Conservation (phyloP, 2,329 filamentous ascomycete genomes). For the Cytospora mali region DNA sequence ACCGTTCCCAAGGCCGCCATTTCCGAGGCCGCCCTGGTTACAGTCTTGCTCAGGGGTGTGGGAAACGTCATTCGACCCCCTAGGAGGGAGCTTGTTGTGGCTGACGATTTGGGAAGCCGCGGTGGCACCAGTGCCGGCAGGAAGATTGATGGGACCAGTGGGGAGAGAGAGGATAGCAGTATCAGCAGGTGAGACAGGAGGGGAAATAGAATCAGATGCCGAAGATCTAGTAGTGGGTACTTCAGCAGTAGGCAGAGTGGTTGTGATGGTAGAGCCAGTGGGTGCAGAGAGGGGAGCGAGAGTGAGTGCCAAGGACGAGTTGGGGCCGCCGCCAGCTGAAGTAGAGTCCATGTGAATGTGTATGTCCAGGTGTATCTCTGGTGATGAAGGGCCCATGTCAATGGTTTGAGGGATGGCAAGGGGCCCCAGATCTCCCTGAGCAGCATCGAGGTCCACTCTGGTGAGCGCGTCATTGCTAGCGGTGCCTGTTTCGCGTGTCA, state of each 20-base stretch:
- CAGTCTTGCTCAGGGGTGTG: conserved; percentile 10
- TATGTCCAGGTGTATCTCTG: conserved; percentile 24
- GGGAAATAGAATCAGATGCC: background rate
- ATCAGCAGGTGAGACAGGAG: conserved; percentile 15
- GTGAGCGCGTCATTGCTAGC: background rate
- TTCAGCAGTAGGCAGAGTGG: conserved; percentile 1
- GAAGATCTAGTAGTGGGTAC: background rate
- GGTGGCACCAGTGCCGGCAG: background rate
- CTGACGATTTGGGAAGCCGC: background rate
- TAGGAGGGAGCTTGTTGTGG: conserved; percentile 15
- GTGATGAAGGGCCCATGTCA: conserved; percentile 2
- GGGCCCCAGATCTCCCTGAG: conserved; percentile 4
- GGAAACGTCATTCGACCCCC: conserved; percentile 17
- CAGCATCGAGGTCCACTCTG: conserved; percentile 2
- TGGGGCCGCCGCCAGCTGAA: background rate
- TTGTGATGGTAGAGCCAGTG: background rate
- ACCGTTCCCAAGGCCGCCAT: background rate
- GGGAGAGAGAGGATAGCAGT: conserved; percentile 14
- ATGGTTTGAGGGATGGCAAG: conserved; percentile 19
- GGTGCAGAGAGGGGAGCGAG: conserved; percentile 7
- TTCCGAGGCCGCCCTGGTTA: conserved; percentile 17
- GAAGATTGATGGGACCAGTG: conserved; percentile 6
- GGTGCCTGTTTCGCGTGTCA: conserved; percentile 2
- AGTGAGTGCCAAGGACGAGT: conserved; percentile 4
- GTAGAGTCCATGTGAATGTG: conserved; percentile 21